Evolutionary conservation across 2,329 filamentous ascomycete genomes (phyloP).

Genomic region (Cytospora chrysosperma): DNA sequence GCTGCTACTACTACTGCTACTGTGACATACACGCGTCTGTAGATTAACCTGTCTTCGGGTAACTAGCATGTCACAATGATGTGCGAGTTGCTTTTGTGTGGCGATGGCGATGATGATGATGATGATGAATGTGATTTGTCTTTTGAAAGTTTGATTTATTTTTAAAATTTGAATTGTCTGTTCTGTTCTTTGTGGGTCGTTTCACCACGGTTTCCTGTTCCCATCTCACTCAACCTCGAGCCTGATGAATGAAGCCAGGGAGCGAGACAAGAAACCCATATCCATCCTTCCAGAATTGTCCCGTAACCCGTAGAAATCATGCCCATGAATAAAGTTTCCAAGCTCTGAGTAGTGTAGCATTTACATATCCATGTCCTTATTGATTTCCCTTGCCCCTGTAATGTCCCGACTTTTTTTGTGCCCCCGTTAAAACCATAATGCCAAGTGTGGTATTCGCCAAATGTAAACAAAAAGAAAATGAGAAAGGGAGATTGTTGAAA

Average conservation of each 20-base stretch:
- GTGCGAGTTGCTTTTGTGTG: background rate
- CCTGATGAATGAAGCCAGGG: constrained; percentile 12
- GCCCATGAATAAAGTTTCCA: background rate
- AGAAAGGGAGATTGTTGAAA: too few relatives aligned
- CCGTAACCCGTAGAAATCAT: background rate
- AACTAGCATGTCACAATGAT: background rate
- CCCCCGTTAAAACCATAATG: constrained; percentile 6
- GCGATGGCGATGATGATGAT: background rate
- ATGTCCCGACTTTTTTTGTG: background rate
- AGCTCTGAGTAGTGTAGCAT: constrained; percentile 12
- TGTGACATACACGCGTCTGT: too few relatives aligned
- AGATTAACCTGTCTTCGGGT: background rate
- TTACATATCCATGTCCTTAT: background rate
- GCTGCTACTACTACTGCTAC: too few relatives aligned
- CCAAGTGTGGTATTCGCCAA: constrained; percentile 15
- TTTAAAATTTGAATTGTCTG: too few relatives aligned
- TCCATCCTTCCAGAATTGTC: background rate
- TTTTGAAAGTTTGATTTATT: too few relatives aligned
- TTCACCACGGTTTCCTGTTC: background rate
- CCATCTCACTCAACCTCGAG: constrained; percentile 13
- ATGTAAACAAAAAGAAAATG: background rate
- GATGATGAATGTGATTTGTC: background rate
- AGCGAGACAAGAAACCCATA: constrained; percentile 5
- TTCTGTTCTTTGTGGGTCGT: background rate
- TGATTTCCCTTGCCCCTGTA: too few relatives aligned